A percentile compares a stretch with the other conserved stretches of the same genome.
These are phyloP conservation scores for Sisymbrium irio DNA, from an alignment of 345 rosid genomes.

Conservation along the genomic window DNA sequence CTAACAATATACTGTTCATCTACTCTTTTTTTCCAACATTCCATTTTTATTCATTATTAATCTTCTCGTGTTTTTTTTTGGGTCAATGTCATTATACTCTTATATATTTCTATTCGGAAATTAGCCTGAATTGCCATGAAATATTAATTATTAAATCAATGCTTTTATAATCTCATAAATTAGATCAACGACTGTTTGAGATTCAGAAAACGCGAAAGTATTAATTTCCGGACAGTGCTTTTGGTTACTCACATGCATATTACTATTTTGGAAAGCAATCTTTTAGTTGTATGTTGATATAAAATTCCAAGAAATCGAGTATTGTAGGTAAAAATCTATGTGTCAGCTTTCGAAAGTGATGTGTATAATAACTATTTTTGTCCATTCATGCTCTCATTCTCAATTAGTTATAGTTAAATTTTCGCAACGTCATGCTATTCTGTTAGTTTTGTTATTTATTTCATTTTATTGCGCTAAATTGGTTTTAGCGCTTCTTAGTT, in stretches of 20 bases:
- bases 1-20: not conserved
- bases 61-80: not conserved
- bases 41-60: not conserved
- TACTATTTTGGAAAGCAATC: not conserved
- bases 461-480: not conserved
- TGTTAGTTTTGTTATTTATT: not conserved
- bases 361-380: not conserved
- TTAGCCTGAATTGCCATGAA: not conserved
- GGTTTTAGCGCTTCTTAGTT: too few species aligned
- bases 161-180: not conserved
- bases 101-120: not conserved
- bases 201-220: not conserved
- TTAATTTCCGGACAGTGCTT: not conserved
- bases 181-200: not conserved
- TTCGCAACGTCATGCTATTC: not conserved
- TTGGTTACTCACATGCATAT: not conserved
- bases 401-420: not conserved
- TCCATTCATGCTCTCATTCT: not conserved
- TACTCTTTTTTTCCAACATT: not conserved
- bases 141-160: not conserved
- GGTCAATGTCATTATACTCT: not conserved
- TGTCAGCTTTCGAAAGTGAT: not conserved
- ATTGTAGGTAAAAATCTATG: not conserved
- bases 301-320: not conserved
- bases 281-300: not conserved